These are phyloP conservation scores for Thymus mandschuricus DNA, from an alignment of 257 asterid genomes.

Conservation along the genomic window DNA sequence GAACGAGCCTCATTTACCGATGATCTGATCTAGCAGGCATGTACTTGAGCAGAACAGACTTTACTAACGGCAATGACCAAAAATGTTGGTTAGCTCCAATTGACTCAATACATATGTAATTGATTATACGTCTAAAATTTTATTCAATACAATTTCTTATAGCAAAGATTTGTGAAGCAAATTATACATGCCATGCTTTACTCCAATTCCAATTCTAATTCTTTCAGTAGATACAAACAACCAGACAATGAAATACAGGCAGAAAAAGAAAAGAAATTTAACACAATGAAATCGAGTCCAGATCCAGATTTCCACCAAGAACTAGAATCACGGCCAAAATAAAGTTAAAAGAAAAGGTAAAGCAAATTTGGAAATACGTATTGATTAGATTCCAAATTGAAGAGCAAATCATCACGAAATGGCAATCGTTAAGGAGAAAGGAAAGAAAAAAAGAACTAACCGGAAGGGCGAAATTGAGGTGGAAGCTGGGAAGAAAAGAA, in stretches of 20 bases:
- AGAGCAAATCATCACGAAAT: no score
- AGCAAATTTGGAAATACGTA: no score
- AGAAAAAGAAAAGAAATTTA: no score
- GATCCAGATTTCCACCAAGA: no score
- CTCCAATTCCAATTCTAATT: no score
- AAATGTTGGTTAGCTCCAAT: conserved; percentile 11
- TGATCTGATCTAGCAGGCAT: conserved; percentile 25
- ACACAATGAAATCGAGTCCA: no score
- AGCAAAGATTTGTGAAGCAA: conserved; percentile 22
- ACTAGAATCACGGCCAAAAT: no score
- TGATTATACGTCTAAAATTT: conserved; percentile 2
- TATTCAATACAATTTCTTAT: not conserved
- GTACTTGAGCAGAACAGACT: not conserved
- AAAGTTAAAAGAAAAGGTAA: no score
- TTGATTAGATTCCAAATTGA: no score
- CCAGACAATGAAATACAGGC: no score
- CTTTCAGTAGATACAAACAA: no score
- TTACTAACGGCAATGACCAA: not conserved
- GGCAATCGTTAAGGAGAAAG: not conserved
- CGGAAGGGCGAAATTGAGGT: conserved; percentile 42
- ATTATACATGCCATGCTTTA: not conserved
- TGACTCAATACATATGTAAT: conserved; percentile 9
- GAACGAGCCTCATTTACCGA: not conserved
- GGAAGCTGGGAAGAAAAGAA: conserved; percentile 22
- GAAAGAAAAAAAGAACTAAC: conserved; percentile 35